phyloP scores from a whole-genome alignment of 202 grass and related monocot genomes.

The Panicum virgatum region DNA sequence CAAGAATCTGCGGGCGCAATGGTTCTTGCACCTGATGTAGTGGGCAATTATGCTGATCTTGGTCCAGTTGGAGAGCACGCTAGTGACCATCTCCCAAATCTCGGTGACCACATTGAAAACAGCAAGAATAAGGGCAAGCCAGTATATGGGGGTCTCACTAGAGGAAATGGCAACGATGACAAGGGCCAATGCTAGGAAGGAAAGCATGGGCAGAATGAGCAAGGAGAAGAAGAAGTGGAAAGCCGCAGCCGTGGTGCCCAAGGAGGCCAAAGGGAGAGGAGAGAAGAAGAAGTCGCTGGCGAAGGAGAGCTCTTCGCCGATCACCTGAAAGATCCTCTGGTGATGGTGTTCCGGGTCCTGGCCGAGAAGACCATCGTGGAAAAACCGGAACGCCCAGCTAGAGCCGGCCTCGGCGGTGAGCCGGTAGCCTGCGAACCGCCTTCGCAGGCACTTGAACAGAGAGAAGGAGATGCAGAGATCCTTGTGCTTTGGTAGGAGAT shows the following conservation, averaged over 20 bases:
- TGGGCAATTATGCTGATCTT: conserved; percentile 13
- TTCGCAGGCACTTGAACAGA: conserved; percentile 1
- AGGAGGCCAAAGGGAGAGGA: neutral
- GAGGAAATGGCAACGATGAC: too few relatives aligned
- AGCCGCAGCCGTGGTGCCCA: neutral
- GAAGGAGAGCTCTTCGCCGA: neutral
- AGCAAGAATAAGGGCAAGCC: neutral
- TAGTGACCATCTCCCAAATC: neutral
- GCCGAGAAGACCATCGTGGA: neutral
- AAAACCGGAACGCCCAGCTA: neutral
- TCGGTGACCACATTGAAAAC: neutral
- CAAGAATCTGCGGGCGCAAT: neutral
- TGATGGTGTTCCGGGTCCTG: neutral
- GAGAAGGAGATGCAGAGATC: conserved; percentile 5
- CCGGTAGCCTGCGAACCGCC: neutral
- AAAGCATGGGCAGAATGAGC: neutral
- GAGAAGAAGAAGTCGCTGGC: conserved; percentile 6
- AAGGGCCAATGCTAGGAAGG: neutral
- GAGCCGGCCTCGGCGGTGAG: neutral
- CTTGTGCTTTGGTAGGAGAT: neutral
- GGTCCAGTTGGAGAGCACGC: conserved; percentile 3
- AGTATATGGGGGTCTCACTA: too few relatives aligned
- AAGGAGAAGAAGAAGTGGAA: neutral
- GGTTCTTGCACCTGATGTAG: neutral
- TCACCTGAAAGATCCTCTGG: neutral